These are phyloP conservation scores for Yarrowia sp. DNA, from an alignment of 805 yeast genomes.

Conservation along the genomic window DNA sequence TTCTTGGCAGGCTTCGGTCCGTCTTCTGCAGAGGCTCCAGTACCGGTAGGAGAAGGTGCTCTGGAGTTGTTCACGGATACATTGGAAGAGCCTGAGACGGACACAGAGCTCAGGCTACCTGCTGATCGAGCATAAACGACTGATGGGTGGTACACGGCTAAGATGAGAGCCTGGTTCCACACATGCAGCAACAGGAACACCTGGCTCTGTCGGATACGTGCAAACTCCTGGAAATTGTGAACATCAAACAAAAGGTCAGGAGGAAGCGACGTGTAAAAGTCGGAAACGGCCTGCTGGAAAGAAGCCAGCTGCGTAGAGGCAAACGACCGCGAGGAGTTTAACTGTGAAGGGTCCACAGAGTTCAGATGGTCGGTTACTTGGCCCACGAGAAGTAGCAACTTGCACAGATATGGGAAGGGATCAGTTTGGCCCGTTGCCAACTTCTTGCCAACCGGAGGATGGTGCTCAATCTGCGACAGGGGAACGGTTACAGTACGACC, in stretches of 20 bases:
- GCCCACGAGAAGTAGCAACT: conserved; percentile 31
- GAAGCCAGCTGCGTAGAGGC: conserved; percentile 1
- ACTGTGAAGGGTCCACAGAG: conserved; percentile 22
- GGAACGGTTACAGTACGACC: conserved; percentile 33
- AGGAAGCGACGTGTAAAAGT: conserved; percentile 32
- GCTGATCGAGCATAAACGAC: conserved; percentile 33
- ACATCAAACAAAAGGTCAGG: conserved; percentile 33
- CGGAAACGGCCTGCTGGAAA: conserved; percentile 32
- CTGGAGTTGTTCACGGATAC: conserved; percentile 14
- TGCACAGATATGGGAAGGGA: conserved; percentile 34
- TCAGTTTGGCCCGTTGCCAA: conserved; percentile 27
- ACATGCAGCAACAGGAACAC: conserved; percentile 33
- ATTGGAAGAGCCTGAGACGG: neutral
- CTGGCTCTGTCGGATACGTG: conserved; percentile 31
- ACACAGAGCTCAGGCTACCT: neutral
- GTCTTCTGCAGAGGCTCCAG: neutral
- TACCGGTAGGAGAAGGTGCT: neutral
- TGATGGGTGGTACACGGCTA: conserved; percentile 35
- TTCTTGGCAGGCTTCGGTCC: conserved; percentile 1
- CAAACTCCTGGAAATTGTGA: conserved; percentile 33
- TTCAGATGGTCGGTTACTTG: conserved; percentile 34
- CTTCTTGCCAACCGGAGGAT: conserved; percentile 26
- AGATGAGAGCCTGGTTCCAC: conserved; percentile 35
- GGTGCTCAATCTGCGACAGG: conserved; percentile 31
- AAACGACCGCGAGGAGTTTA: neutral